These are phyloP conservation scores for Spiraea crenata DNA, from an alignment of 331 rosid genomes.

Conservation along the genomic window DNA sequence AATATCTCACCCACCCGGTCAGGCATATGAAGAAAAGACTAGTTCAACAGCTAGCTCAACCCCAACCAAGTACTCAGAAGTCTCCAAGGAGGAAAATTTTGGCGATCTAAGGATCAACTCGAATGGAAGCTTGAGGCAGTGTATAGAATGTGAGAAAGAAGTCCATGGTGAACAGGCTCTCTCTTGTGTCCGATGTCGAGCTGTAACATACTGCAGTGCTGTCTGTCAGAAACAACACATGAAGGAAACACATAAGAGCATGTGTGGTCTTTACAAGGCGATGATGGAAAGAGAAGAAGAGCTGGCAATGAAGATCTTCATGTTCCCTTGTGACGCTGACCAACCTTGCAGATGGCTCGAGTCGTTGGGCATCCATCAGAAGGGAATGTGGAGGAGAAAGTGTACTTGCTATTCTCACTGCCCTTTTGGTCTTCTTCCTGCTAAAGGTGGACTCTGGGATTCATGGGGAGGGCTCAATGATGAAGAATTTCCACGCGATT, in stretches of 20 bases:
- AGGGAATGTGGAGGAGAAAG: constrained; percentile 68
- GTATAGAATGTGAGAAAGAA: constrained; percentile 60
- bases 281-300: constrained; percentile 78
- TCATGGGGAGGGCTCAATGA: constrained; percentile 60
- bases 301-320: constrained; percentile 51
- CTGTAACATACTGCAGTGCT: constrained; percentile 52
- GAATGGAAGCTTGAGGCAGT: constrained; percentile 43
- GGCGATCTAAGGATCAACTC: constrained; percentile 35
- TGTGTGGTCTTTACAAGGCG: constrained; percentile 54
- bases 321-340: constrained; percentile 53
- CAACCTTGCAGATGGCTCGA: constrained; percentile 70
- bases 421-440: constrained; percentile 58
- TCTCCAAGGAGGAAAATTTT: constrained; percentile 42
- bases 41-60: constrained; percentile 51
- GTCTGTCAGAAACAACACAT: constrained; percentile 62
- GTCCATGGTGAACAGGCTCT: constrained; percentile 47
- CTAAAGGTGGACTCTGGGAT: constrained; percentile 52
- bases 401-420: constrained; percentile 53
- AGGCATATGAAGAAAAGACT: constrained; percentile 53
- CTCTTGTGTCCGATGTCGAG: constrained; percentile 52
- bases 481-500: constrained; percentile 49
- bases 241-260: constrained; percentile 47
- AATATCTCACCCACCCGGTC: constrained; percentile 65
- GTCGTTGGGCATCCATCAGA: constrained; percentile 53
- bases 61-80: constrained; percentile 62